A percentile compares a stretch with the other conserved stretches of the same genome.
These are phyloP conservation scores for Ensete ventricosum DNA, from an alignment of 176 grass and related monocot species.

Conservation along the genomic window DNA sequence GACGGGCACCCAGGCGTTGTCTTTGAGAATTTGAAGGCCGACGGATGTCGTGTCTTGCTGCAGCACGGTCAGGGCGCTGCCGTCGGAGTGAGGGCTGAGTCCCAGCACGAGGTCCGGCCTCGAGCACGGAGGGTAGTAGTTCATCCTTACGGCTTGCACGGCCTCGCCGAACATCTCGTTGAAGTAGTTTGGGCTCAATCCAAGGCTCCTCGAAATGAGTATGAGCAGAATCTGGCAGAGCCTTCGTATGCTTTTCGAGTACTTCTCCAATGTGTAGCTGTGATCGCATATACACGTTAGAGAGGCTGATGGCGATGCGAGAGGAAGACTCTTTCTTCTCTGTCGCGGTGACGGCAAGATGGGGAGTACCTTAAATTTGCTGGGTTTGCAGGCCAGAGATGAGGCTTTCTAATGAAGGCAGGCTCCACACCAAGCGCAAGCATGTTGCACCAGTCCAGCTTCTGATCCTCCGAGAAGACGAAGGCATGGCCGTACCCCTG, in stretches of 20 bases:
- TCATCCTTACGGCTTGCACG: conserved; percentile 77
- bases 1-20: conserved; percentile 45
- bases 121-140: conserved; percentile 78
- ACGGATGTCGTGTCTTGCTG: conserved; percentile 54
- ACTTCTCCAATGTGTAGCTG: conserved; percentile 42
- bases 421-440: conserved; percentile 69
- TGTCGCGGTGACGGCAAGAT: no score
- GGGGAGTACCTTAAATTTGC: conserved; percentile 26
- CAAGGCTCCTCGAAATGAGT: conserved; percentile 42
- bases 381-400: conserved; percentile 65
- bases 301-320: no score
- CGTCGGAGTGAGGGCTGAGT: conserved; percentile 77
- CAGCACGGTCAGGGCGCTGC: conserved; percentile 86
- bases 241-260: conserved; percentile 46
- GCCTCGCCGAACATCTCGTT: conserved; percentile 65
- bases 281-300: no score
- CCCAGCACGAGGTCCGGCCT: conserved; percentile 62
- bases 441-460: conserved; percentile 97
- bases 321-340: no score
- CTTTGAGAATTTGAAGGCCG: conserved; percentile 59
- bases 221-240: conserved; percentile 44
- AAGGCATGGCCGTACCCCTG: conserved; percentile 88
- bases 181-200: conserved; percentile 31
- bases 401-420: conserved; percentile 40
- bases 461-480: conserved; percentile 87